Conservation (phyloP, 805 yeast genomes). For the Phaffomyces antillensis region DNA sequence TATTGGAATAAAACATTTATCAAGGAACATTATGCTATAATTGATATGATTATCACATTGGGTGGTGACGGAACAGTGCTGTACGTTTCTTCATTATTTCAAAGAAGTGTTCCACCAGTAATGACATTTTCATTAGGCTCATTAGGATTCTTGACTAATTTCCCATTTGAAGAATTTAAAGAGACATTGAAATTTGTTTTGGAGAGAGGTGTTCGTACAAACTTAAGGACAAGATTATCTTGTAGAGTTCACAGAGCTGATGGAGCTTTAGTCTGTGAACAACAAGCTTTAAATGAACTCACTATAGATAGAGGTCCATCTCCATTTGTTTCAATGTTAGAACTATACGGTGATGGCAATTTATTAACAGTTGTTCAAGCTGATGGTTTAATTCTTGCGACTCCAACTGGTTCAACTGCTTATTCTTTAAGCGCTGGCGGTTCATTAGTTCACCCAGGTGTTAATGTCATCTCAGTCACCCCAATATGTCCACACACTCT, state of each 20-base stretch:
- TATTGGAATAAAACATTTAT: constrained; percentile 68
- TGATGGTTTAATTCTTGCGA: constrained; percentile 86
- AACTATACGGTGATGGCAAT: constrained; percentile 81
- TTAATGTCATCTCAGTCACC: constrained; percentile 85
- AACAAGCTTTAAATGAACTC: constrained; percentile 82
- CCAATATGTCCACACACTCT: constrained; percentile 96
- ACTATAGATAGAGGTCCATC: constrained; percentile 93
- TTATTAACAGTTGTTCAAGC: constrained; percentile 87
- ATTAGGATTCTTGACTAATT: constrained; percentile 85
- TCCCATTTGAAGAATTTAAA: constrained; percentile 68
- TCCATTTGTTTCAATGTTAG: constrained; percentile 85
- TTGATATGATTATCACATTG: constrained; percentile 74
- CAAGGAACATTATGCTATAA: constrained; percentile 14
- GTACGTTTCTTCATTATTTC: constrained; percentile 81
- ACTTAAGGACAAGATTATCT: constrained; percentile 80
- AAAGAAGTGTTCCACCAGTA: constrained; percentile 83
- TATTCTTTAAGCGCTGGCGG: constrained; percentile 95
- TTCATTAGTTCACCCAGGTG: constrained; percentile 88
- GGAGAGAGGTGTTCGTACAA: constrained; percentile 65
- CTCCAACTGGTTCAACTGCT: constrained; percentile 96
- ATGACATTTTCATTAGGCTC: constrained; percentile 86
- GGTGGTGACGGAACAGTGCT: constrained; percentile 98
- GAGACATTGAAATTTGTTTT: constrained; percentile 50
- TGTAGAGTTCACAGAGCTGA: constrained; percentile 58
- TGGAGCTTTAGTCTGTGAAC: constrained; percentile 36